phyloP scores from a whole-genome alignment of 139 green algal species.

The Picochlorum sp. region DNA sequence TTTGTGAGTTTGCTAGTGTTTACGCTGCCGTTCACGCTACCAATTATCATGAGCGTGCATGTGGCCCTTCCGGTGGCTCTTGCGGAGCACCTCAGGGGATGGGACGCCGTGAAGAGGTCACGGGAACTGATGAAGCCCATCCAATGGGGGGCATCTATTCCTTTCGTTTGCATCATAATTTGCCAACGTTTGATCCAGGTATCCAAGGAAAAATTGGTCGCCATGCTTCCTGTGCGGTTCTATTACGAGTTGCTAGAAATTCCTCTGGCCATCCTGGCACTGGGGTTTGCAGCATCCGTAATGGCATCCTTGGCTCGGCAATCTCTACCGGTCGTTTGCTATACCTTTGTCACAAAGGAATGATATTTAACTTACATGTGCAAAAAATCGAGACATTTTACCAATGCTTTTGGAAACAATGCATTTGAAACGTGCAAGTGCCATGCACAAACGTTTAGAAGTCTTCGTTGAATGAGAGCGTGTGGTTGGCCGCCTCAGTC shows the following conservation, averaged over 20 bases:
- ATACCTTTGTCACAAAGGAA: neutral
- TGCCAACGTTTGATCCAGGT: conserved; percentile 4
- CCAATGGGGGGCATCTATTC: conserved; percentile 21
- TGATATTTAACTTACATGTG: neutral
- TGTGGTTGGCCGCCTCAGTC: conserved; percentile 19
- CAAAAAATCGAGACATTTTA: neutral
- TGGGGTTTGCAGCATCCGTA: conserved; percentile 8
- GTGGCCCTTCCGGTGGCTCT: conserved; percentile 13
- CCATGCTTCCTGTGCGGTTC: conserved; percentile 16
- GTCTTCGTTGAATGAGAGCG: conserved; percentile 74
- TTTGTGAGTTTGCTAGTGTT: conserved; percentile 27
- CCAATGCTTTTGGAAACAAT: neutral
- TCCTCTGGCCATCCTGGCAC: conserved; percentile 15
- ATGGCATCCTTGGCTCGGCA: conserved; percentile 14
- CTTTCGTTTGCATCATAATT: conserved; percentile 29
- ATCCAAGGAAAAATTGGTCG: conserved; percentile 7
- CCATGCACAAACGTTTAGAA: conserved; percentile 43
- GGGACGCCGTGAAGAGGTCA: conserved; percentile 19
- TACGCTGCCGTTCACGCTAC: conserved; percentile 30
- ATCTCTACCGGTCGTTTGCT: conserved; percentile 22
- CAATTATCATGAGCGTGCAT: conserved; percentile 30
- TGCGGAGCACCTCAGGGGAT: conserved; percentile 13
- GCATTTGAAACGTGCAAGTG: neutral
- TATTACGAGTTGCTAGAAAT: conserved; percentile 30
- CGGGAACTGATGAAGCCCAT: conserved; percentile 15